A percentile compares a stretch with the other conserved stretches of the same genome.
Evolutionary conservation across 805 yeast species (phyloP).

Genomic region (Starmerella apis): DNA sequence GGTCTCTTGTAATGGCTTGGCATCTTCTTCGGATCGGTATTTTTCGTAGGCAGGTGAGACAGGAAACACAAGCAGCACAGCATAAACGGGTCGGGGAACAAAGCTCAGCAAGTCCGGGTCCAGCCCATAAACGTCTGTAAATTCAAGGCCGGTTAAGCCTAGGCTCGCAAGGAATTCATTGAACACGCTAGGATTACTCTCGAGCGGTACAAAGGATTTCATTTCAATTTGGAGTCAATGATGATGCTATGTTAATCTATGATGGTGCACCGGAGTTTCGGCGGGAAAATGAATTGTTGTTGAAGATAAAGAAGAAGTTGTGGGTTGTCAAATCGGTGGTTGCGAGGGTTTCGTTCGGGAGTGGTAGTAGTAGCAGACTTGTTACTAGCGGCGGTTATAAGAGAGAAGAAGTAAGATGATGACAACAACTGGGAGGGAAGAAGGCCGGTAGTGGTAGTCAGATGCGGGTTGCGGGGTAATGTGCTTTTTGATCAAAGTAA

Average conservation of each 20-base stretch:
- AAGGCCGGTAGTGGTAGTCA: neutral
- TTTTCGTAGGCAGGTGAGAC: conserved; percentile 52
- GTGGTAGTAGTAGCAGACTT: neutral
- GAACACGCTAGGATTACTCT: conserved; percentile 81
- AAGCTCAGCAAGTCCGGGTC: conserved; percentile 74
- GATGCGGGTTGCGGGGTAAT: neutral
- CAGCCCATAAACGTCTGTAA: conserved; percentile 76
- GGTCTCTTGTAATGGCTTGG: conserved; percentile 22
- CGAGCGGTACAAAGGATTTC: conserved; percentile 46
- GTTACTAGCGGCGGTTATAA: neutral
- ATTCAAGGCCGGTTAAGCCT: conserved; percentile 55
- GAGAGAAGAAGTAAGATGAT: neutral
- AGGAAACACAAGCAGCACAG: conserved; percentile 75
- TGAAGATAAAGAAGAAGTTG: neutral
- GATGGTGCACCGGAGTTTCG: neutral
- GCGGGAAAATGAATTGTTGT: neutral
- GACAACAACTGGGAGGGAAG: neutral
- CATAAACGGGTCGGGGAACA: conserved; percentile 69
- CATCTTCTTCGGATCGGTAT: conserved; percentile 38
- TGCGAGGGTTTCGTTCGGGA: neutral
- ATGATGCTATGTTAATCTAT: neutral
- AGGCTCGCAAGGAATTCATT: conserved; percentile 53
- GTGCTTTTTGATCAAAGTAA: neutral
- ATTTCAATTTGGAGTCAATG: neutral
- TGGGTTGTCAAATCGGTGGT: too few species aligned